These are phyloP conservation scores for Phytophthora nicotianae DNA, from an alignment of 352 stramenopile genomes.

Conservation along the genomic window DNA sequence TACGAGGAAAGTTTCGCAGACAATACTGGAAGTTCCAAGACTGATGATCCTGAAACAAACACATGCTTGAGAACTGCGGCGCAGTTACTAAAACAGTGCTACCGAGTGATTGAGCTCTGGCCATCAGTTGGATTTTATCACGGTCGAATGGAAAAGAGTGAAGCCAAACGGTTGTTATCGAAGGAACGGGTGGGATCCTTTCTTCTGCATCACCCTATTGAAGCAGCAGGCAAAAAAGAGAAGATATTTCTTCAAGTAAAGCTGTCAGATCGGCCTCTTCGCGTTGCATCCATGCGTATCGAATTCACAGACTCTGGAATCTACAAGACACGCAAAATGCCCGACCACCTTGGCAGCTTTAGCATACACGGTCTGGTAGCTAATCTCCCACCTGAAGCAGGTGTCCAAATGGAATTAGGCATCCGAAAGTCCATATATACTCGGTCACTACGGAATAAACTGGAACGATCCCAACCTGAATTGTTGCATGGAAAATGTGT, in stretches of 20 bases:
- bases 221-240: background rate
- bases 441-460: slow-evolving; percentile 22
- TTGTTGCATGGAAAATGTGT: slow-evolving; percentile 11
- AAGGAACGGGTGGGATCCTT: slow-evolving; percentile 45
- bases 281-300: slow-evolving; percentile 46
- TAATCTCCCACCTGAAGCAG: slow-evolving; percentile 44
- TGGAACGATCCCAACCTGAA: slow-evolving; percentile 7
- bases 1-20: slow-evolving; percentile 9
- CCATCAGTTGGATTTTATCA: slow-evolving; percentile 63
- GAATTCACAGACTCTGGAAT: slow-evolving; percentile 30
- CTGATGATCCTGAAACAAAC: slow-evolving; percentile 12
- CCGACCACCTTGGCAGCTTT: slow-evolving; percentile 29
- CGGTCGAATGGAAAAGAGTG: slow-evolving; percentile 30
- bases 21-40: background rate
- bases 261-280: slow-evolving; percentile 41
- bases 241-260: slow-evolving; percentile 52
- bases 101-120: slow-evolving; percentile 58
- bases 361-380: slow-evolving; percentile 55
- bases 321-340: slow-evolving; percentile 50
- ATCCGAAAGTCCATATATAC: slow-evolving; percentile 36
- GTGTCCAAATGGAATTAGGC: slow-evolving; percentile 39
- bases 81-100: slow-evolving; percentile 45
- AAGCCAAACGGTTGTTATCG: slow-evolving; percentile 37
- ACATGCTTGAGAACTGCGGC: slow-evolving; percentile 22
- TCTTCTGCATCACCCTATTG: slow-evolving; percentile 40